Percentiles rank a stretch among this genome's conserved stretches.
Evolutionary conservation across 108 stramenopile genomes (phyloP).

Genomic region (Mediolabrus comicus): DNA sequence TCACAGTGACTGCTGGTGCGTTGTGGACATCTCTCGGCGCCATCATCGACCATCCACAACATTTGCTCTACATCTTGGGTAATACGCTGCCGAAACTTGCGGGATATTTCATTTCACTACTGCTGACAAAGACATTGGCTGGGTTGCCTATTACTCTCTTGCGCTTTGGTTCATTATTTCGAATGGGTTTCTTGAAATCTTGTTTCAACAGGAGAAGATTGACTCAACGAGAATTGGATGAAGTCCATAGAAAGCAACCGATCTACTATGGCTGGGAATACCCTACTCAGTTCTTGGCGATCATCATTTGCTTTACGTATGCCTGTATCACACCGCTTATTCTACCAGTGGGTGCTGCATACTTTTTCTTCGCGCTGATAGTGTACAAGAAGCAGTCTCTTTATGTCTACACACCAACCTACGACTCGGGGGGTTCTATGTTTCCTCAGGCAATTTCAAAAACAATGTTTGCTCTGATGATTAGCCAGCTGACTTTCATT

Average conservation of each 20-base stretch:
- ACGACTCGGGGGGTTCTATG: slow-evolving; percentile 57
- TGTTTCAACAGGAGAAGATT: slow-evolving; percentile 51
- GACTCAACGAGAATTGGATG: slow-evolving; percentile 51
- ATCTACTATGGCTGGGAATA: slow-evolving; percentile 61
- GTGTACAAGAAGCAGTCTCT: slow-evolving; percentile 65
- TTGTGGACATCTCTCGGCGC: slow-evolving; percentile 43
- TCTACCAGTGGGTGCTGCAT: slow-evolving; percentile 48
- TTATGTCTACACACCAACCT: slow-evolving; percentile 61
- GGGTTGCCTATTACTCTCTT: slow-evolving; percentile 57
- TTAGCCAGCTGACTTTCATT: slow-evolving; percentile 81
- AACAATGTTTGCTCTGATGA: slow-evolving; percentile 79
- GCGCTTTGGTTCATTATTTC: slow-evolving; percentile 48
- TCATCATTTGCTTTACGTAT: slow-evolving; percentile 62
- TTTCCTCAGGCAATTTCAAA: slow-evolving; percentile 60
- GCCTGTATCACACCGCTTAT: slow-evolving; percentile 58
- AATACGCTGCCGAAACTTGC: slow-evolving; percentile 47
- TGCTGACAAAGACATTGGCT: slow-evolving; percentile 59
- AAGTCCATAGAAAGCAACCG: slow-evolving; percentile 48
- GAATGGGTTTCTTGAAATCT: slow-evolving; percentile 42
- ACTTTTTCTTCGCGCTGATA: slow-evolving; percentile 50
- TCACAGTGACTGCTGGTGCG: slow-evolving; percentile 60
- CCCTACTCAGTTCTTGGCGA: slow-evolving; percentile 55
- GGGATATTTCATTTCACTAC: slow-evolving; percentile 55
- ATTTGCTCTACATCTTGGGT: slow-evolving; percentile 41
- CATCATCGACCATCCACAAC: slow-evolving; percentile 50